Percentiles rank a stretch among this genome's conserved stretches.
Conservation (phyloP, 2,329 filamentous ascomycete species). For the Shiraia sp. region DNA sequence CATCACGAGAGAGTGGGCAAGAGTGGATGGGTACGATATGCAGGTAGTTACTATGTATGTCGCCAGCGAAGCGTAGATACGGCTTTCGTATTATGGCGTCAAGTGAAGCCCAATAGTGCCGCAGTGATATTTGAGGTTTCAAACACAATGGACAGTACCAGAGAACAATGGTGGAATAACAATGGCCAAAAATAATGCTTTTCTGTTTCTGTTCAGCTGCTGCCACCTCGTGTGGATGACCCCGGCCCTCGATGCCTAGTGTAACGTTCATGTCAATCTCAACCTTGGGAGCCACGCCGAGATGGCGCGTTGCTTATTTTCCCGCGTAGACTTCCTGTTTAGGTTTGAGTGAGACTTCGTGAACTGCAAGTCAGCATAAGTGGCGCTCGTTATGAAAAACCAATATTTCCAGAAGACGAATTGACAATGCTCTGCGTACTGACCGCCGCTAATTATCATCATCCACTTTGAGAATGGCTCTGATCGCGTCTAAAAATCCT, state of each 20-base stretch:
- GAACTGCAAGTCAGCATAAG: constrained; percentile 28
- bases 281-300: constrained; percentile 3
- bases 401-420: constrained; percentile 14
- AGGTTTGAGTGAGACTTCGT: constrained; percentile 16
- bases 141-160: no score
- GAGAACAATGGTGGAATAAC: no score
- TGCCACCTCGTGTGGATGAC: no score
- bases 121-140: no score
- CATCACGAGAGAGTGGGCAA: no score
- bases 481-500: background rate
- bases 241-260: constrained; percentile 4
- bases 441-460: constrained; percentile 23
- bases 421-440: constrained; percentile 4
- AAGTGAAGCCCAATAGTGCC: no score
- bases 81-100: no score
- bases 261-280: constrained; percentile 19
- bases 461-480: constrained; percentile 13
- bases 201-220: no score
- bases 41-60: no score
- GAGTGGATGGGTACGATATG: no score
- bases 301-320: constrained; percentile 18
- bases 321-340: constrained; percentile 17
- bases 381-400: constrained; percentile 14
- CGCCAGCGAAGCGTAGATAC: no score
- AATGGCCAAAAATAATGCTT: no score